Evolutionary conservation across 2,329 filamentous ascomycete species (phyloP).

Genomic region (Pyrenophora graminea): DNA sequence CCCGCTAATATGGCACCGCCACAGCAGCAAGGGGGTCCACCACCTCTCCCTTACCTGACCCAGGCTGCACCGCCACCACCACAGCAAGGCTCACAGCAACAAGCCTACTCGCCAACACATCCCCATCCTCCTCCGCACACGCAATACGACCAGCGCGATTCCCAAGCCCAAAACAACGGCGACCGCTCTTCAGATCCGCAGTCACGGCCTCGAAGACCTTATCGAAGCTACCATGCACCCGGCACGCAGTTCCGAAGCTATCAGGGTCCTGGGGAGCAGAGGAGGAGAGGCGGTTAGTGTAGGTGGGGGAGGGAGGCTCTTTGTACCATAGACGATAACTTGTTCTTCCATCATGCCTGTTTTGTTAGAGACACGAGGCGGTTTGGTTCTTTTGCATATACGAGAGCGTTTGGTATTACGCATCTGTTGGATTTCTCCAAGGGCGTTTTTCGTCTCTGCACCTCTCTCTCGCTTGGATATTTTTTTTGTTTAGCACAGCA

Average conservation of each 20-base stretch:
- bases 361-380: neutral
- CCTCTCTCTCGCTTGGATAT: no score
- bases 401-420: neutral
- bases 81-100: constrained; percentile 17
- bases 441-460: neutral
- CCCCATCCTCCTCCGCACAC: constrained; percentile 20
- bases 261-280: constrained; percentile 33
- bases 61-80: constrained; percentile 1
- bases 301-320: no score
- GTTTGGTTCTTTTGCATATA: neutral
- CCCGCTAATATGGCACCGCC: constrained; percentile 45
- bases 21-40: constrained; percentile 12
- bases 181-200: constrained; percentile 26
- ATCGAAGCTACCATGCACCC: constrained; percentile 39
- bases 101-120: constrained; percentile 28
- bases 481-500: no score
- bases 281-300: constrained; percentile 28
- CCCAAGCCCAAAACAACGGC: constrained; percentile 14
- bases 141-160: constrained; percentile 28
- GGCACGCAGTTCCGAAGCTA: constrained; percentile 43
- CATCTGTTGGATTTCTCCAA: neutral
- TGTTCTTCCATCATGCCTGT: neutral
- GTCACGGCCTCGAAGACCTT: constrained; percentile 33
- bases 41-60: constrained; percentile 3
- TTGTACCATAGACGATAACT: neutral